Evolutionary conservation across 768 basidiomycete genomes (phyloP).

Genomic region (Tulasnella sp.): DNA sequence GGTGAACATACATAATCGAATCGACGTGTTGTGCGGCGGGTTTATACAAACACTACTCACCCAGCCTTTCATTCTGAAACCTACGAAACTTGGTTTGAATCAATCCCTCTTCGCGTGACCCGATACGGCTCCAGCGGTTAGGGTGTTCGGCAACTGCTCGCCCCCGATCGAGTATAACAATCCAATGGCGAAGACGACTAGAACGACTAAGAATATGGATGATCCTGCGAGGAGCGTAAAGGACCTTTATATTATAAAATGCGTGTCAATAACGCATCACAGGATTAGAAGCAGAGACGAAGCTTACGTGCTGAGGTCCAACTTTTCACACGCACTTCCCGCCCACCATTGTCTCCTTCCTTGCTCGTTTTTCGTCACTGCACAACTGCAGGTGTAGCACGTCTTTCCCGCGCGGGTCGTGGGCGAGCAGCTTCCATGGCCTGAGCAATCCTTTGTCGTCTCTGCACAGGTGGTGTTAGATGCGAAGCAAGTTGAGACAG

Average conservation of each 20-base stretch:
- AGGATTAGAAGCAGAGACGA: not conserved
- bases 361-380: slow-evolving; percentile 38
- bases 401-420: slow-evolving; percentile 48
- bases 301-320: slow-evolving; percentile 71
- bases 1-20: too few species aligned
- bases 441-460: slow-evolving; percentile 56
- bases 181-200: slow-evolving; percentile 56
- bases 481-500: slow-evolving; percentile 52
- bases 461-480: slow-evolving; percentile 46
- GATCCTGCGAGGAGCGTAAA: slow-evolving; percentile 69
- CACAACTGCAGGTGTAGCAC: slow-evolving; percentile 44
- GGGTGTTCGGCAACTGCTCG: slow-evolving; percentile 59
- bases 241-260: slow-evolving; percentile 35
- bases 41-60: too few species aligned
- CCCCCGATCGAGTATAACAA: slow-evolving; percentile 54
- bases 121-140: slow-evolving; percentile 36
- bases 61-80: too few species aligned
- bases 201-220: slow-evolving; percentile 48
- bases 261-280: slow-evolving; percentile 2
- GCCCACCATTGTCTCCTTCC: slow-evolving; percentile 63
- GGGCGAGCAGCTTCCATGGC: slow-evolving; percentile 53
- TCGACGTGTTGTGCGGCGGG: too few species aligned
- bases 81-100: too few species aligned
- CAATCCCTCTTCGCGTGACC: slow-evolving; percentile 17
- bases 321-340: slow-evolving; percentile 63